Conservation (phyloP, 306 rosid genomes). For the Pyrus communis region DNA sequence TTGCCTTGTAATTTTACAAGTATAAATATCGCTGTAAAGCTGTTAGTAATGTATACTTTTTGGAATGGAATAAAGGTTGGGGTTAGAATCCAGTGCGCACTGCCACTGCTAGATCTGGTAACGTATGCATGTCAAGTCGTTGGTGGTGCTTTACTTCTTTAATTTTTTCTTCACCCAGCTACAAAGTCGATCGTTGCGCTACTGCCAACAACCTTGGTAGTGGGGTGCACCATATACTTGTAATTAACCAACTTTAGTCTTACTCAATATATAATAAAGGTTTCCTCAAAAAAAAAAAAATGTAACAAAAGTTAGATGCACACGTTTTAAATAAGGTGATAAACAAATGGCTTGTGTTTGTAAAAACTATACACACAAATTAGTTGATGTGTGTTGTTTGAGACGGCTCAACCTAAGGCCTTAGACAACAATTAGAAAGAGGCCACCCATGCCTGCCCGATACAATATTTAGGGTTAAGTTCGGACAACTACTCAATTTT, state of each 20-base stretch:
- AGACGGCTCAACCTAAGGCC: too few species aligned
- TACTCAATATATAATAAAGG: too few species aligned
- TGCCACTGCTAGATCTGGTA: neutral
- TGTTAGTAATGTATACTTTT: neutral
- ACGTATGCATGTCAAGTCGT: neutral
- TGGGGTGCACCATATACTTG: neutral
- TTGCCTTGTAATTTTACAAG: conserved; percentile 4
- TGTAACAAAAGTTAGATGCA: neutral
- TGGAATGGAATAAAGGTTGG: neutral
- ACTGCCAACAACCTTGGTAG: neutral
- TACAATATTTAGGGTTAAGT: too few species aligned
- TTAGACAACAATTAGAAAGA: too few species aligned
- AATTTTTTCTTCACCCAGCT: neutral
- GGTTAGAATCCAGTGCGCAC: neutral
- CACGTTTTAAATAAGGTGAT: neutral
- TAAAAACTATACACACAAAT: too few species aligned
- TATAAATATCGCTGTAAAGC: neutral
- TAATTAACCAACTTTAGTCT: neutral
- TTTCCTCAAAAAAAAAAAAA: too few species aligned
- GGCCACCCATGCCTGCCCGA: too few species aligned
- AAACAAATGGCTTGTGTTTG: neutral
- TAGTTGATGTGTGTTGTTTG: too few species aligned
- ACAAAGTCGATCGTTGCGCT: neutral
- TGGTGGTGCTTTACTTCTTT: neutral
- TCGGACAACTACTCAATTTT: too few species aligned